Evolutionary conservation across 352 stramenopile genomes (phyloP), one percentile per base, ranked within the genome.

Genomic region (Plasmopara muralis): DNA sequence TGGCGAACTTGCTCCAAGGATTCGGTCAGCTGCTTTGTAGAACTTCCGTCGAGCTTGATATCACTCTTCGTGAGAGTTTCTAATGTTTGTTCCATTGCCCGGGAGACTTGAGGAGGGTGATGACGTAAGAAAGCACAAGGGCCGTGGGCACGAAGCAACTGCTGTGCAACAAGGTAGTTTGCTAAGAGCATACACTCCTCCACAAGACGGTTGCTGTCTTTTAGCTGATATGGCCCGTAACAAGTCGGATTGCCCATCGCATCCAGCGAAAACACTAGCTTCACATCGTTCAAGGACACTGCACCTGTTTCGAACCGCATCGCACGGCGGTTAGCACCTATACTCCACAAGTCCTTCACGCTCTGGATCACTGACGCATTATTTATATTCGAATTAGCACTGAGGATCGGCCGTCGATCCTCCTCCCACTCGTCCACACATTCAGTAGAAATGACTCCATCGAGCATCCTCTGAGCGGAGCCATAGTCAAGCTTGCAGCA

Each of bases 131-230:
- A 86, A 5, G 94, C 92, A 16, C 88, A 47, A n/a, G 79, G 72
- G 0, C 82, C 83, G 20, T 92, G 78, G 18, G 91, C 75, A 16
- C 87, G 86, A 38, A 98, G 85, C 10, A 99, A 71, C 25, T 96
- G 81, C 58, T 98, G 87, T 14, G 97, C 97, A 14, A 99, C 96
- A 10, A 98, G 68, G 56, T 96, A 99, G 62, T 99, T 99, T 5
- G 97, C 97, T 28, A 99, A 60, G 5, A 99, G 75, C 96, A 99
- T 99, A 72, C 97, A 99, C 68, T 99, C 97, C 70, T 99, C 95
- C 7, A 98, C 85, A 9, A 98, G 64, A 6, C 85, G 72, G 60
- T 99, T 98, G 33, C 87, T 97, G 63, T 98, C 87, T 30, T 93
- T 88, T 33, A 98, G 88, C 13, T 93, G 77, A 57, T 98, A 98